Base-by-base conservation (phyloP, 164 flowering plant species). In the Vitis amurensis region DNA sequence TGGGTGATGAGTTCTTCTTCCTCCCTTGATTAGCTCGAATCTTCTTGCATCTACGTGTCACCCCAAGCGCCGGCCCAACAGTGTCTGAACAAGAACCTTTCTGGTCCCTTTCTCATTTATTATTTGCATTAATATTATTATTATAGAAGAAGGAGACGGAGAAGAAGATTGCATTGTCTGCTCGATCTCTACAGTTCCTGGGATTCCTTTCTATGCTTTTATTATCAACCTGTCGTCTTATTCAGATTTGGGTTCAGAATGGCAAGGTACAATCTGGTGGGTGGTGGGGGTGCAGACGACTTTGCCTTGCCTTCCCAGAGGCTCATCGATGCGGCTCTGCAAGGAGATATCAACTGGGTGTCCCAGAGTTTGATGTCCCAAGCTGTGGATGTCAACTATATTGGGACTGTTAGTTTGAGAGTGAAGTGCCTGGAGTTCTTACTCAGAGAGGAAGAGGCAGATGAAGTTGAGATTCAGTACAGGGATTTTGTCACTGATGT, bases 401-500 rank as follows among this genome's bases (percentile, higher is more conserved):
- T 71, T 47, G 79, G 79, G 30, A 64, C 75, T 8, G 75, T 72
- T 27, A 76, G 61, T 30, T 64, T 76, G 75, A 71, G 73, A 60
- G 68, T 64, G 48, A 76, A 64, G 59, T 68, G 75, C 19, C 16
- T 56, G 0, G 75, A 72, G 57, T 44, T 56, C 14, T 13, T 72
- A 56, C 63, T 67, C 14, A 30, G 60, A 14, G 72, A 68, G 37
- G 79, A 68, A 29, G 75, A 51, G 30, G 69, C 79, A 2, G 72
- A 76, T 16, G 79, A 76, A 66, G 69, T 67, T 63, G 69, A 62
- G 52, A 49, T 75, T 51, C 64, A 66, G 68, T 69, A 64, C 27
- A 12, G 68, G 59, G 75, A 76, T n/a, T 76, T 76, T 17, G 63
- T 64, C 2, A 76, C 75, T 8, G 79, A 76, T 71, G 79, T 75